These are phyloP conservation scores for Mortierella sp. DNA, from an alignment of 371 early-diverging fungal genomes.

Conservation along the genomic window DNA sequence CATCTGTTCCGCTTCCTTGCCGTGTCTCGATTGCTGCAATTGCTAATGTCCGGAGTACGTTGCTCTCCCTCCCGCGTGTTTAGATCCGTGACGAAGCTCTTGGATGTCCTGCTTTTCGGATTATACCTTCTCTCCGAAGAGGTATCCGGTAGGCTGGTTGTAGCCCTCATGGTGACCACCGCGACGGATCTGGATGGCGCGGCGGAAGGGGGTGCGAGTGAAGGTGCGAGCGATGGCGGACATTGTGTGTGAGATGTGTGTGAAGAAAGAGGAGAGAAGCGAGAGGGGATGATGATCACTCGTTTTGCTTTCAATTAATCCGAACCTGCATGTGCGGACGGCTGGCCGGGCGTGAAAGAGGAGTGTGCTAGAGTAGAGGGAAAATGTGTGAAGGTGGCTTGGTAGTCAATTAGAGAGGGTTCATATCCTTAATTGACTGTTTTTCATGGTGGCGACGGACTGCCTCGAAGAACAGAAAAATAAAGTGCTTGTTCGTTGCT, in stretches of 20 bases:
- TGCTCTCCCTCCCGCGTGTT: background rate
- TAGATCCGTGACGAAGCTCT: slow-evolving; percentile 1
- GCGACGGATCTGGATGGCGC: slow-evolving; percentile 64
- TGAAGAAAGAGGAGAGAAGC: background rate
- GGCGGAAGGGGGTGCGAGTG: slow-evolving; percentile 64
- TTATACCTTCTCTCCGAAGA: slow-evolving; percentile 77
- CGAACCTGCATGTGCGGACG: slow-evolving; percentile 10
- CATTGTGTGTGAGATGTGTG: slow-evolving; percentile 19
- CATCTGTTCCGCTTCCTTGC: background rate
- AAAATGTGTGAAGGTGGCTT: background rate
- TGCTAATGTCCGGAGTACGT: background rate
- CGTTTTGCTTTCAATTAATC: background rate
- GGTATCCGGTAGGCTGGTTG: slow-evolving; percentile 76
- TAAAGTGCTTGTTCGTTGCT: background rate
- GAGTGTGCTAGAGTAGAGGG: background rate
- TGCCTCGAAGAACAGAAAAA: background rate
- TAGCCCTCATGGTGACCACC: slow-evolving; percentile 67
- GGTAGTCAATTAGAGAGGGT: slow-evolving; percentile 9
- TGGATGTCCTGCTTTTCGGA: slow-evolving; percentile 12
- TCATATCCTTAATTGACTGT: background rate
- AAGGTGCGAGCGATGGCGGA: slow-evolving; percentile 66
- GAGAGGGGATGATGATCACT: background rate
- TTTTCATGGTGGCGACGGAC: slow-evolving; percentile 2
- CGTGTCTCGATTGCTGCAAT: background rate
- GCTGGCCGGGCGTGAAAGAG: background rate